phyloP scores from a whole-genome alignment of 768 basidiomycete genomes.

The Macrolepiota fuliginosa region DNA sequence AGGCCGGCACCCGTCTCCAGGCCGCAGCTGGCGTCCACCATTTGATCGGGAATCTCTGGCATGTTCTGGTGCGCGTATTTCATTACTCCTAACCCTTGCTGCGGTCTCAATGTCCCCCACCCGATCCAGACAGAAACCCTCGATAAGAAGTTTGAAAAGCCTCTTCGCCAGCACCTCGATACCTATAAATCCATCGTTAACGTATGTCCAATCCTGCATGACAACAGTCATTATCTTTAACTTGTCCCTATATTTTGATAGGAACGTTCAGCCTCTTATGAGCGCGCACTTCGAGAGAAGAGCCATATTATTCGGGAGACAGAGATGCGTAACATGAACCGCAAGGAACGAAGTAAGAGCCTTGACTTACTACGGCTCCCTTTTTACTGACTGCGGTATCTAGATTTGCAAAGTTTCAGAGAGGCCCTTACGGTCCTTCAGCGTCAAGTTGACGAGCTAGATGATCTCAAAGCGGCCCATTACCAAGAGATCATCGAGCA shows the following conservation, averaged over 20 bases:
- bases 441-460: conserved; percentile 87
- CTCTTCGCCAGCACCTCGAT: conserved; percentile 81
- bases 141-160: conserved; percentile 87
- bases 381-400: neutral
- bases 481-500: conserved; percentile 89
- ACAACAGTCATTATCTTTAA: neutral
- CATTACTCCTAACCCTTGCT: conserved; percentile 5
- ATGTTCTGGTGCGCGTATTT: conserved; percentile 66
- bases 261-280: conserved; percentile 86
- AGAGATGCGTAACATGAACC: conserved; percentile 81
- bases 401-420: conserved; percentile 87
- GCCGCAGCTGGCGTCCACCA: conserved; percentile 89
- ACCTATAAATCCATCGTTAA: conserved; percentile 72
- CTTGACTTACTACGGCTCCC: neutral
- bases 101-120: neutral
- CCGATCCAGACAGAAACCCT: conserved; percentile 71
- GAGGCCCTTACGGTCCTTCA: conserved; percentile 81
- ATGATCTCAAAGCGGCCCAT: conserved; percentile 79
- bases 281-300: conserved; percentile 78
- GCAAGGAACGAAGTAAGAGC: conserved; percentile 76
- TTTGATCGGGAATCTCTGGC: conserved; percentile 90
- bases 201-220: conserved; percentile 33
- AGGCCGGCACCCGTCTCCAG: conserved; percentile 78
- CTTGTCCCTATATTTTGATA: conserved; percentile 23
- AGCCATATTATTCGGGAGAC: conserved; percentile 83